Percentiles rank a stretch among this genome's conserved stretches.
phyloP scores from a whole-genome alignment of 495 filamentous ascomycete genomes.

The Tuber aestivum region DNA sequence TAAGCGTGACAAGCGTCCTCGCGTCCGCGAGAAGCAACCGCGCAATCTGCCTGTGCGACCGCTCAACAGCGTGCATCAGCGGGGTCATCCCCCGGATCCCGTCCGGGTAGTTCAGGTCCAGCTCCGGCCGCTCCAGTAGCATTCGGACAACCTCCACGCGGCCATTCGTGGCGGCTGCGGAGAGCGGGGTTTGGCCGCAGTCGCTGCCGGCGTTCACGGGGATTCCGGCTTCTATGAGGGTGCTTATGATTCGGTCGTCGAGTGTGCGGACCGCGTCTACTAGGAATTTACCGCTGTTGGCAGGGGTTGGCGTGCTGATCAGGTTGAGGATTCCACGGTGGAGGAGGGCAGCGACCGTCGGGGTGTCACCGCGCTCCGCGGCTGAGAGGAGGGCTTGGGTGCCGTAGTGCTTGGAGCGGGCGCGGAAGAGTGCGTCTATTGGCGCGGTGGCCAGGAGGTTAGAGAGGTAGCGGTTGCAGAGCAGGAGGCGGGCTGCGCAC shows the following conservation, averaged over 20 bases:
- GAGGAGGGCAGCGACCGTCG: background rate
- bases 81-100: background rate
- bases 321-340: background rate
- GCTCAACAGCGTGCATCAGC: background rate
- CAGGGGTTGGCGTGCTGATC: background rate
- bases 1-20: background rate
- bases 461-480: background rate
- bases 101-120: background rate
- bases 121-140: background rate
- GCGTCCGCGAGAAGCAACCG: background rate
- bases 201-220: background rate
- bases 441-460: background rate
- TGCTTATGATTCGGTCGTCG: background rate
- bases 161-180: background rate
- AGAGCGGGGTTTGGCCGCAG: background rate
- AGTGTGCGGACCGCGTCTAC: background rate
- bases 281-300: background rate
- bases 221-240: background rate
- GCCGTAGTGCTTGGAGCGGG: background rate
- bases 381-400: background rate
- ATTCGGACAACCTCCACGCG: background rate
- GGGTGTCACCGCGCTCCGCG: background rate
- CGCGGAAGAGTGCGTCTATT: conserved; percentile 1
- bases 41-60: background rate
- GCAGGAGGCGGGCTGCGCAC: background rate